phyloP scores from a whole-genome alignment of 306 rosid species.

The Carpinus viminea region DNA sequence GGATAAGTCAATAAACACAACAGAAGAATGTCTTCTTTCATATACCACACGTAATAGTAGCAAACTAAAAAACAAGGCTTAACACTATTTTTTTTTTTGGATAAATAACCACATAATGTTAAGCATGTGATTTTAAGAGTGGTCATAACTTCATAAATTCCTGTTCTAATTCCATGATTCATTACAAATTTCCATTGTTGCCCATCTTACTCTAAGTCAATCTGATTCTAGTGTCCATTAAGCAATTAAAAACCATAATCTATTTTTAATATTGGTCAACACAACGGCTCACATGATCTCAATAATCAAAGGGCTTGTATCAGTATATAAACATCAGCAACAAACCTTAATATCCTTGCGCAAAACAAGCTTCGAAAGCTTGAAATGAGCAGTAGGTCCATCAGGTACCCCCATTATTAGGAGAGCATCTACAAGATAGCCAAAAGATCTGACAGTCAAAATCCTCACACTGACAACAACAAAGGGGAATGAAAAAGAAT shows the following conservation, averaged over 20 bases:
- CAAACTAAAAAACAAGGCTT: background rate
- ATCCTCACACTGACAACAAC: background rate
- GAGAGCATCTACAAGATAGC: slow-evolving; percentile 61
- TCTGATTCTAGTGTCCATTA: background rate
- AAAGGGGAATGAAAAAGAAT: background rate
- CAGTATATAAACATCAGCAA: background rate
- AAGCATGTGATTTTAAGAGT: background rate
- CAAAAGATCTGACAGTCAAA: slow-evolving; percentile 19
- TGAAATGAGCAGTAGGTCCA: slow-evolving; percentile 98
- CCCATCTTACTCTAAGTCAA: slow-evolving; percentile 1
- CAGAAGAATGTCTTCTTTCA: background rate
- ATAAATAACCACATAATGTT: background rate
- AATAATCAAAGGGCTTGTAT: background rate
- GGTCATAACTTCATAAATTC: slow-evolving; percentile 14
- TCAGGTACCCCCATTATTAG: slow-evolving; percentile 67
- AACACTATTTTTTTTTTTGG: no score
- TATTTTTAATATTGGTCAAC: background rate
- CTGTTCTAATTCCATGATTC: background rate
- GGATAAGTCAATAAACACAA: slow-evolving; percentile 35
- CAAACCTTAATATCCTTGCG: slow-evolving; percentile 85
- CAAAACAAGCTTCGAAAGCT: slow-evolving; percentile 74
- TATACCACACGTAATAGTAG: background rate
- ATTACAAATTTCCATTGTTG: background rate
- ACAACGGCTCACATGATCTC: background rate
- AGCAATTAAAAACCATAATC: background rate